Evolutionary conservation across 495 filamentous ascomycete species (phyloP), one percentile per base, ranked within the genome.

Genomic region (Talaromyces proteolyticus): DNA sequence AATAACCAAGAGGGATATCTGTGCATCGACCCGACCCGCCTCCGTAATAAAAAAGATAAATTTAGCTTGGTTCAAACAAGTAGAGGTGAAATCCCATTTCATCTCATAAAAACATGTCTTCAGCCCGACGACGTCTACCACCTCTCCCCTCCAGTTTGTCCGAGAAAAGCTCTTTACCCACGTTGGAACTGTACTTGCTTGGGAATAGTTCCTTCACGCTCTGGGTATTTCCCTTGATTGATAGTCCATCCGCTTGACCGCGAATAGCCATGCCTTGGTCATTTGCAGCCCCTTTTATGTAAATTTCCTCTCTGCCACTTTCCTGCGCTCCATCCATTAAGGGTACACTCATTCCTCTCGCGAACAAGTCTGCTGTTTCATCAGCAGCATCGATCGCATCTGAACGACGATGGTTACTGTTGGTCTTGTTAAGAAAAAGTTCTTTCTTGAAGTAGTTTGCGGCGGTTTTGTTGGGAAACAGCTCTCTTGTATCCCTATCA

Each of bases 201-300:
- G 87, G 86, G 50, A 91, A 91, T 12, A 91, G 63, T 60, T 91
- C 87, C 47, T 78, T 83, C 3, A 76, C 81, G 1, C 78, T 81
- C 10, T 77, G 65, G 8, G 67, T 67, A 17, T 59, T 63, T 39
- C 71, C 71, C 50, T 75, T 77, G 50, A 74, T 73, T 1, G 73
- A 72, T 6, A 72, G 54, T 6, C 73, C 72, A 19, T 69, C 55
- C 16, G 73, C 70, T 6, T 65, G 61, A 3, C 87, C 87, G 39
- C 85, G 86, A 55, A 92, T 88, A 5, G 77, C 73, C 55, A 84
- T 76, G 1, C 78, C 85, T 50, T 78, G 71, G 42, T 80, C 71
- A 36, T 71, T 73, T 5, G 80, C 76, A 34, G 75, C 53, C 25
- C 87, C 85, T 48, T 83, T 82, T 52, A 89, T 89, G 58, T 60